These are phyloP conservation scores for Lentinula novae-zelandiae DNA, from an alignment of 1,284 basidiomycete genomes.

Conservation along the genomic window DNA sequence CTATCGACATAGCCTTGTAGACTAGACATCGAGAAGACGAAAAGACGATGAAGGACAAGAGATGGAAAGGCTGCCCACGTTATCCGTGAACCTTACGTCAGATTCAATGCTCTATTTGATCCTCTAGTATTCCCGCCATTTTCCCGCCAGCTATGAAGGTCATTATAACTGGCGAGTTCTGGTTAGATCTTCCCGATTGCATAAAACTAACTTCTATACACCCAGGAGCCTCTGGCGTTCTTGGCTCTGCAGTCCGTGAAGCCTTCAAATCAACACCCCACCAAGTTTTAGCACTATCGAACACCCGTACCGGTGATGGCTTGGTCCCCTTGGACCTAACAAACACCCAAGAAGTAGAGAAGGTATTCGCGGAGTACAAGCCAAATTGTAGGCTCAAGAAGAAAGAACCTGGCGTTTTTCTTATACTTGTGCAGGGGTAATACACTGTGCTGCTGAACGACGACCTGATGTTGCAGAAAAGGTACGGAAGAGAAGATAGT, in stretches of 20 bases:
- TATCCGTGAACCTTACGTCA: background rate
- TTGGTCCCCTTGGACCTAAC: slow-evolving; percentile 61
- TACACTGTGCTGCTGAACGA: slow-evolving; percentile 84
- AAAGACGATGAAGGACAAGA: background rate
- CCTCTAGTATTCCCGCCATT: no score
- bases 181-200: background rate
- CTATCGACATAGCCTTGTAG: slow-evolving; percentile 85
- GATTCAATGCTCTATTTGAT: background rate
- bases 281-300: slow-evolving; percentile 57
- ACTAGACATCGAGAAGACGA: slow-evolving; percentile 56
- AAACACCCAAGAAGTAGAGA: slow-evolving; percentile 44
- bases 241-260: slow-evolving; percentile 63
- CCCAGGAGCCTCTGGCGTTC: slow-evolving; percentile 73
- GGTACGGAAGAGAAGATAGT: slow-evolving; percentile 32
- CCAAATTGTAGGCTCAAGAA: slow-evolving; percentile 55
- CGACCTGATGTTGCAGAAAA: slow-evolving; percentile 81
- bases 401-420: slow-evolving; percentile 1
- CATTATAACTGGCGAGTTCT: slow-evolving; percentile 42
- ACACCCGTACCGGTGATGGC: slow-evolving; percentile 52
- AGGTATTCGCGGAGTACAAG: slow-evolving; percentile 46
- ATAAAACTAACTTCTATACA: background rate
- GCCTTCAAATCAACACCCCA: slow-evolving; percentile 42
- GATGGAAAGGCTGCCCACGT: background rate
- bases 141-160: slow-evolving; percentile 27
- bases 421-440: slow-evolving; percentile 50